Conservation (phyloP, 805 yeast genomes). For the Torulaspora delbrueckii region DNA sequence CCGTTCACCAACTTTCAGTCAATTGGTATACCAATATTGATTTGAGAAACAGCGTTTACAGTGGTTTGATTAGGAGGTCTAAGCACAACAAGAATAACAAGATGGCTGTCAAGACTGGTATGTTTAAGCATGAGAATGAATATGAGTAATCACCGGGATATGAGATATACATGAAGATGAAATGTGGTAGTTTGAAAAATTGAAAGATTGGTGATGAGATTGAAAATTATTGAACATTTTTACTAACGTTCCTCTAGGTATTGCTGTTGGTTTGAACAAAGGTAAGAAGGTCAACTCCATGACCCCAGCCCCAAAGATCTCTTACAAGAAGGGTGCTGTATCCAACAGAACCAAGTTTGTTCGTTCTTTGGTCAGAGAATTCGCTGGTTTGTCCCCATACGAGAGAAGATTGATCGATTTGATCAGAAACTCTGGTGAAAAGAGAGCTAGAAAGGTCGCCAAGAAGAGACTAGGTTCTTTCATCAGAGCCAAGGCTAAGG, state of each 20-base stretch:
- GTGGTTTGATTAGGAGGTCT: slow-evolving; percentile 1
- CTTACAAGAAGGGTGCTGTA: slow-evolving; percentile 94
- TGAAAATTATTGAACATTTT: not conserved
- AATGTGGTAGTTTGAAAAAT: too few relatives aligned
- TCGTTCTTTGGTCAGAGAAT: slow-evolving; percentile 93
- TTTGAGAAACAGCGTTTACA: not conserved
- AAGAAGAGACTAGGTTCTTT: slow-evolving; percentile 99
- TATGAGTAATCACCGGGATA: not conserved
- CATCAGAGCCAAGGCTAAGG: slow-evolving; percentile 99
- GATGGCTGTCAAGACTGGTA: slow-evolving; percentile 55
- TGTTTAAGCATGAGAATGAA: slow-evolving; percentile 22
- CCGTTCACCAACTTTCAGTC: not conserved
- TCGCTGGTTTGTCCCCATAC: slow-evolving; percentile 98
- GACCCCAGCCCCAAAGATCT: slow-evolving; percentile 81
- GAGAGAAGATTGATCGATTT: slow-evolving; percentile 99
- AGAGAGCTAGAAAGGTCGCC: slow-evolving; percentile 99
- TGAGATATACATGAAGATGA: not conserved
- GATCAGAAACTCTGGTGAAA: slow-evolving; percentile 99
- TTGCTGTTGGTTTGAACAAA: slow-evolving; percentile 98
- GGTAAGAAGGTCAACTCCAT: slow-evolving; percentile 93
- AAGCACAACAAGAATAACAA: slow-evolving; percentile 19
- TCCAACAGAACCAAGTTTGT: slow-evolving; percentile 96
- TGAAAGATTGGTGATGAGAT: not conserved
- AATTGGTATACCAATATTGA: slow-evolving; percentile 1
- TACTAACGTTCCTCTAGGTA: slow-evolving; percentile 53